These are phyloP conservation scores for Aurinia saxatilis DNA, from an alignment of 345 rosid genomes.

Conservation along the genomic window DNA sequence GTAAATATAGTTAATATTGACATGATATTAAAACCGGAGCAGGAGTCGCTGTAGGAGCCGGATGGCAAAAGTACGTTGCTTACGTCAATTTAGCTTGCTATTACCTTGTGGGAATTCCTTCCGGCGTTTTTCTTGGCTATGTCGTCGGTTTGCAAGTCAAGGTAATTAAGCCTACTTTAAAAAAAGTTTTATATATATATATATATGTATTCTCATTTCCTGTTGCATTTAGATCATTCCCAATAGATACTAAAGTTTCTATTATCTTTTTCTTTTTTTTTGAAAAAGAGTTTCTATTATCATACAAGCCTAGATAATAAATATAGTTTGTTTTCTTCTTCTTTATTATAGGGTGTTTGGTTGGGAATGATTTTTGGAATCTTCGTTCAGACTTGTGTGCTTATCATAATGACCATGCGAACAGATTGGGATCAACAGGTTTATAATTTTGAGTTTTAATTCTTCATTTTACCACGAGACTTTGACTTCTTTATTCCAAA, in stretches of 20 bases:
- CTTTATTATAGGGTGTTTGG: slow-evolving; percentile 51
- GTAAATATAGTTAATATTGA: too few relatives aligned
- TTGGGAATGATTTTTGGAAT: slow-evolving; percentile 68
- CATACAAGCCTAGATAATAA: too few relatives aligned
- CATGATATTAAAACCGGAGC: neutral
- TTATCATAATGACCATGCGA: slow-evolving; percentile 23
- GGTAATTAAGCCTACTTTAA: slow-evolving; percentile 39
- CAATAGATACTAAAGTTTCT: too few relatives aligned
- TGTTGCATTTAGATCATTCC: too few relatives aligned
- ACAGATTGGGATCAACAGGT: slow-evolving; percentile 33
- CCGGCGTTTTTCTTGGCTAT: slow-evolving; percentile 52
- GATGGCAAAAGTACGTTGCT: slow-evolving; percentile 59
- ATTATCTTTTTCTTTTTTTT: too few relatives aligned
- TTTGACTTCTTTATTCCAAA: too few relatives aligned
- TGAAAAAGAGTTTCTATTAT: too few relatives aligned
- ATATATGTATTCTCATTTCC: too few relatives aligned
- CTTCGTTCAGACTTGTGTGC: slow-evolving; percentile 33
- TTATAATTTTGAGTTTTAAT: too few relatives aligned
- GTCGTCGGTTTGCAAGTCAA: slow-evolving; percentile 36
- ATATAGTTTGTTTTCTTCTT: too few relatives aligned
- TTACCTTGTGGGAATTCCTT: slow-evolving; percentile 51
- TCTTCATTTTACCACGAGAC: too few relatives aligned
- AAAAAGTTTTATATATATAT: too few relatives aligned
- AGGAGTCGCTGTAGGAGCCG: slow-evolving; percentile 66
- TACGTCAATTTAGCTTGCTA: slow-evolving; percentile 52